These are phyloP conservation scores for Eragrostis nindensis DNA, from an alignment of 176 grass and related monocot genomes.

Conservation along the genomic window DNA sequence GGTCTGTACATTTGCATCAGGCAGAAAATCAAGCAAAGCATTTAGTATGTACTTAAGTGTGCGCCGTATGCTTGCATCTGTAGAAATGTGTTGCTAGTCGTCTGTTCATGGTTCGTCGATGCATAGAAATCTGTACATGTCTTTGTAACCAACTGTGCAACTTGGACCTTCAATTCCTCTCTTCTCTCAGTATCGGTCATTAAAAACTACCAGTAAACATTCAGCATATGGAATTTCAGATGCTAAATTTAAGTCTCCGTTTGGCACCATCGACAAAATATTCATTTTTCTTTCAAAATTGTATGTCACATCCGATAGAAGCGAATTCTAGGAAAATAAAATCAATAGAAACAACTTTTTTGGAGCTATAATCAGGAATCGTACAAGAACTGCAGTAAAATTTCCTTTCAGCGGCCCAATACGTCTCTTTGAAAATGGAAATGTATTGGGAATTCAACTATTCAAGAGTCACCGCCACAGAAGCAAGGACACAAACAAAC, in stretches of 20 bases:
- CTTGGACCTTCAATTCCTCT: background rate
- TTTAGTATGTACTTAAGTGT: background rate
- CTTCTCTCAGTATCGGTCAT: background rate
- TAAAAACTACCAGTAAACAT: background rate
- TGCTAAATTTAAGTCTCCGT: background rate
- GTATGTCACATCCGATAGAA: no score
- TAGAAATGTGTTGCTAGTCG: background rate
- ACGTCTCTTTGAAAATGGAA: no score
- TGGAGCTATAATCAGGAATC: no score
- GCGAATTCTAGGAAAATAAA: no score
- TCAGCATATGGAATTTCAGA: background rate
- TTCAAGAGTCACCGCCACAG: background rate
- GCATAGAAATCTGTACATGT: conserved; percentile 6
- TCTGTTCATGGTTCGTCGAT: background rate
- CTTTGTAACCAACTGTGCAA: background rate
- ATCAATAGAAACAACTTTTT: no score
- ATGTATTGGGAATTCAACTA: background rate
- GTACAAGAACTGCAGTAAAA: no score
- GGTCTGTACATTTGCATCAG: background rate
- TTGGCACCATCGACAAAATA: background rate
- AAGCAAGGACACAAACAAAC: background rate
- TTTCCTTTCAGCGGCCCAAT: no score
- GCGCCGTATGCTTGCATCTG: background rate
- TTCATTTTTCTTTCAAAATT: background rate
- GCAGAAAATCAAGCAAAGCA: background rate